Evolutionary conservation across 768 basidiomycete species (phyloP), one percentile per base, ranked within the genome.

Genomic region (Calocybe cyanea): DNA sequence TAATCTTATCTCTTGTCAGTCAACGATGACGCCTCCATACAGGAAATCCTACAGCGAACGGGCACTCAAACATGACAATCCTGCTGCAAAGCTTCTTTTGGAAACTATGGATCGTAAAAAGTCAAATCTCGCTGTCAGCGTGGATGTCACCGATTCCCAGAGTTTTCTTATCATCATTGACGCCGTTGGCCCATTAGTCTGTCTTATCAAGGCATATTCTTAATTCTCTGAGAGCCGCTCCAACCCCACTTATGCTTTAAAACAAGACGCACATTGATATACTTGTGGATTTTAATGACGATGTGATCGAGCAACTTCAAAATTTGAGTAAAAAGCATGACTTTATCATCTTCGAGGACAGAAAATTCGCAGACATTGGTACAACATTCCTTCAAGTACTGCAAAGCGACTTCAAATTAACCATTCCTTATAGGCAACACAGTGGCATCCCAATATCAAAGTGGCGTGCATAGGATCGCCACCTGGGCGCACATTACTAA

Each of bases 321-420:
- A 71, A 73, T 28, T 78, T 98, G 6, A 83, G 85, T 58, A 58
- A 66, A 37, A 85, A 87, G 61, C 82, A 96, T 52, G 91, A 96
- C 58, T 99, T 98, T 69, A 64, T 95, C 42, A 93, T 97, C 56
- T 99, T 98, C 56, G 96, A 98, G 69, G 96, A 99, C 70, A 76
- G 96, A 53, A 99, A 99, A 66, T 99, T 99, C 58, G 95, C 96
- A 3, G 96, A 99, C 65, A 98, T 99, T 42, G 95, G 95, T 93
- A 57, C 77, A 55, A 11, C 49, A 7, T 17, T 7, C 8, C 14
- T 11, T 13, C 15, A 20, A 24, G 15, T 38, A 13, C 11, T 28
- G 20, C 7, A 18, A 42, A 35, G 49, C 38, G n/a, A 39, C 13
- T 20, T 37, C 28, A 41, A 46, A 43, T 61, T 6, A 13, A 11